Percentiles rank a stretch among this genome's conserved stretches.
Evolutionary conservation across 169 alveolate species (phyloP).

Genomic region (Pseudocohnilembus persalinus): DNA sequence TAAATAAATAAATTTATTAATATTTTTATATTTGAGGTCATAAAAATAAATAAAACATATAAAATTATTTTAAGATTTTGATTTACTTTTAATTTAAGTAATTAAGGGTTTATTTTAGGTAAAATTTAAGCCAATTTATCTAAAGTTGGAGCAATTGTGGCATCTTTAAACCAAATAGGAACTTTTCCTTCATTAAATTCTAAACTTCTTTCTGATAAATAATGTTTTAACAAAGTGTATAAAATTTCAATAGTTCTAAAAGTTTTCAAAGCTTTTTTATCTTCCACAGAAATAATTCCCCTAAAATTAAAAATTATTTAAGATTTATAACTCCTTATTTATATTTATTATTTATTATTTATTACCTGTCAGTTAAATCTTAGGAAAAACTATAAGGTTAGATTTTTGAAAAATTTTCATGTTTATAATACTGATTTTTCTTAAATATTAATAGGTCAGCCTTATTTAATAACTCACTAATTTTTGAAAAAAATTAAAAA

Average conservation of each 20-base stretch:
- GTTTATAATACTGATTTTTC: neutral
- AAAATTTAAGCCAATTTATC: neutral
- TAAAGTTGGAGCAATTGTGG: neutral
- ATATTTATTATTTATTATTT: too few species aligned
- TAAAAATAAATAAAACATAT: neutral
- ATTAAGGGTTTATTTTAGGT: neutral
- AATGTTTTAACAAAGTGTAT: neutral
- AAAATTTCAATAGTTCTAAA: neutral
- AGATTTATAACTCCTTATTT: neutral
- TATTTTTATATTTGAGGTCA: too few species aligned
- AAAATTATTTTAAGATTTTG: neutral
- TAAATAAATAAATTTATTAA: too few species aligned
- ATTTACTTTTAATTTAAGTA: neutral
- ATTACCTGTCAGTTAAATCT: neutral
- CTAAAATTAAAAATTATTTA: too few species aligned
- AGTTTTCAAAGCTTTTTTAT: too few species aligned
- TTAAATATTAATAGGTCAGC: neutral
- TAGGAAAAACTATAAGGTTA: neutral
- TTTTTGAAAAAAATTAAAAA: too few species aligned
- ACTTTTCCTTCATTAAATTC: neutral
- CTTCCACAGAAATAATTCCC: neutral
- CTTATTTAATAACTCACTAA: neutral
- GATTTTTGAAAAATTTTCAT: neutral
- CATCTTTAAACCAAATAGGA: neutral
- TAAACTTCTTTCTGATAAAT: neutral